Evolutionary conservation across 2,329 filamentous ascomycete genomes (phyloP).

Genomic region (Aspergillus pseudoglaucus): DNA sequence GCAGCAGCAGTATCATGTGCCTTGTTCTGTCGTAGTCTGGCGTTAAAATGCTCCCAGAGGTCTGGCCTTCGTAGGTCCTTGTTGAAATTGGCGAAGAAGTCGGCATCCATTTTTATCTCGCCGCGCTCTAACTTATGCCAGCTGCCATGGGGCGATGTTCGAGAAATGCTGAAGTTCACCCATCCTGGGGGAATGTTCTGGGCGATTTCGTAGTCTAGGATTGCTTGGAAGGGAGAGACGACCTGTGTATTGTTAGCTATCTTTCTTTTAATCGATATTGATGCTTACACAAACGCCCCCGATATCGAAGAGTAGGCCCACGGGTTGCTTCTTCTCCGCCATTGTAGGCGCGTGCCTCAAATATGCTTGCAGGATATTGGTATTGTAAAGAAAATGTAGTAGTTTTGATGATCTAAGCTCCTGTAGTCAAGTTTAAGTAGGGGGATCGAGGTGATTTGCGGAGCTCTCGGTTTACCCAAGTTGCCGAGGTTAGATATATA

Average conservation of each 20-base stretch:
- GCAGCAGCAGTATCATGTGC: constrained; percentile 13
- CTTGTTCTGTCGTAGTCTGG: constrained; percentile 25
- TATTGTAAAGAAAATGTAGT: no score
- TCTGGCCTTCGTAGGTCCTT: constrained; percentile 60
- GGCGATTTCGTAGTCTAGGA: constrained; percentile 78
- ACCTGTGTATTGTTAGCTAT: constrained; percentile 52
- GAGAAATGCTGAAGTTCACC: constrained; percentile 84
- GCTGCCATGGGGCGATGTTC: constrained; percentile 67
- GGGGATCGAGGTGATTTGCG: no score
- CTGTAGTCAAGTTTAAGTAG: no score
- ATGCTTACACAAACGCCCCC: constrained; percentile 85
- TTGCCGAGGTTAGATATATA: constrained; percentile 23
- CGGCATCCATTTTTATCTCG: constrained; percentile 65
- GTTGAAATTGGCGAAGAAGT: constrained; percentile 72
- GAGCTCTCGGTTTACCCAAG: not conserved
- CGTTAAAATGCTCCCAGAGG: constrained; percentile 61
- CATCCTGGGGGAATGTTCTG: constrained; percentile 76
- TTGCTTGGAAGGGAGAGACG: constrained; percentile 83
- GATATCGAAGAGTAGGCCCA: constrained; percentile 86
- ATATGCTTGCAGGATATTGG: not conserved
- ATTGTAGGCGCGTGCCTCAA: constrained; percentile 18
- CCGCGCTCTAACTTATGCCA: constrained; percentile 89
- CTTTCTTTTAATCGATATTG: not conserved
- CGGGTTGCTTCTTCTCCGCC: constrained; percentile 48
- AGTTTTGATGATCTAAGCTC: no score